Conservation (phyloP, 2,329 filamentous ascomycete species). For the Rhinocladiella mackenziei region DNA sequence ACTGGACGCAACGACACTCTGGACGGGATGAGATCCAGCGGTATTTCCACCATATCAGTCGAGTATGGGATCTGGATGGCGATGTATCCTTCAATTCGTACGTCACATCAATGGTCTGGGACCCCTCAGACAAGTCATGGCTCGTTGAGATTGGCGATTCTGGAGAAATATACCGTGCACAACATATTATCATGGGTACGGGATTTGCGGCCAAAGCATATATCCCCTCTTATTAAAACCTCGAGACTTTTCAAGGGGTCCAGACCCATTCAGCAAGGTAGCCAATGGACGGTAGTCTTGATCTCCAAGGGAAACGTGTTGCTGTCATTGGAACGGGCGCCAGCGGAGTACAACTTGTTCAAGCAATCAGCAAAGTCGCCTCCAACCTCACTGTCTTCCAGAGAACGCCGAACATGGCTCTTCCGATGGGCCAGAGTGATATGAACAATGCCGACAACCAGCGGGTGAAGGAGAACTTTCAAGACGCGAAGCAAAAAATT, state of each 20-base stretch:
- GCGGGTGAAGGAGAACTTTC: slow-evolving; percentile 45
- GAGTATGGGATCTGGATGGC: slow-evolving; percentile 38
- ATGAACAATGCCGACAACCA: no score
- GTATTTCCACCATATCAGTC: slow-evolving; percentile 43
- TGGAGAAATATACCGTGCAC: slow-evolving; percentile 17
- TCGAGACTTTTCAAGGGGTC: slow-evolving; percentile 56
- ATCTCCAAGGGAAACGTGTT: slow-evolving; percentile 55
- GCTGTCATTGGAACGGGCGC: slow-evolving; percentile 64
- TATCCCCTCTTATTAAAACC: slow-evolving; percentile 57
- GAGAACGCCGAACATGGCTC: slow-evolving; percentile 57
- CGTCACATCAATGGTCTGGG: slow-evolving; percentile 38
- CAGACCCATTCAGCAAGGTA: slow-evolving; percentile 59
- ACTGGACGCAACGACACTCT: slow-evolving; percentile 41
- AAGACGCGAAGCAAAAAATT: slow-evolving; percentile 54
- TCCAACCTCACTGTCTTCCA: slow-evolving; percentile 47
- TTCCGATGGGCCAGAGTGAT: no score
- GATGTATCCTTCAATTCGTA: slow-evolving; percentile 36
- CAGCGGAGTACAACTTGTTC: slow-evolving; percentile 39
- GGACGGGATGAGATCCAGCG: slow-evolving; percentile 36
- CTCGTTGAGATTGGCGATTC: slow-evolving; percentile 21
- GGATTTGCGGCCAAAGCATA: slow-evolving; percentile 59
- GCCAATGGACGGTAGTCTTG: slow-evolving; percentile 56
- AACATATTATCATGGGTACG: slow-evolving; percentile 21
- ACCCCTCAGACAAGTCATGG: slow-evolving; percentile 29
- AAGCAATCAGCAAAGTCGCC: slow-evolving; percentile 23